Percentiles rank a stretch among this genome's conserved stretches.
These are phyloP conservation scores for Sisymbrium irio DNA, from an alignment of 345 rosid species.

Conservation along the genomic window DNA sequence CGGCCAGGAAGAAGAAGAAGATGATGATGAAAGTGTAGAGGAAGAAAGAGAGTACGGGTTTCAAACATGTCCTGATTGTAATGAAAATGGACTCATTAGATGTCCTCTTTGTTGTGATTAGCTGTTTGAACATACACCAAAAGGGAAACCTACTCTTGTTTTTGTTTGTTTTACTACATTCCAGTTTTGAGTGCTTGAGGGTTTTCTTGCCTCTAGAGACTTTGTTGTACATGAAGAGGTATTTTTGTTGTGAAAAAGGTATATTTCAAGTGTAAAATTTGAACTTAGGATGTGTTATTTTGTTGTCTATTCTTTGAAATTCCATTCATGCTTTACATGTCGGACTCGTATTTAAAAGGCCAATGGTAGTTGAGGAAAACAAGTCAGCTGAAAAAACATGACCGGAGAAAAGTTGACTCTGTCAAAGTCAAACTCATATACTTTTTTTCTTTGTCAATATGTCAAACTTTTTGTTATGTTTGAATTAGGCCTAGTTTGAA, in stretches of 20 bases:
- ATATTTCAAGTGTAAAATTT: background rate
- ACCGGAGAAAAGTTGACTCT: constrained; percentile 6
- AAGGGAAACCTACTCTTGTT: background rate
- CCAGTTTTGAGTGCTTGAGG: background rate
- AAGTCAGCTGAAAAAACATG: constrained; percentile 13
- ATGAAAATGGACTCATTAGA: constrained; percentile 86
- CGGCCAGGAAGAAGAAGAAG: constrained; percentile 28
- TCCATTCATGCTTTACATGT: constrained; percentile 3
- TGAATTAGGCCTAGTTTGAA: background rate
- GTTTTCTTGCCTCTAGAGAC: constrained; percentile 9
- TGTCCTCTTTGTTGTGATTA: constrained; percentile 70
- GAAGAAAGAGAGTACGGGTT: constrained; percentile 56
- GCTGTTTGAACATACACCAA: constrained; percentile 14
- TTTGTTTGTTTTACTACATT: constrained; percentile 1
- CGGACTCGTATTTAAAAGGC: background rate
- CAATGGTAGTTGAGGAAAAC: background rate
- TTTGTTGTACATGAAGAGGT: constrained; percentile 25
- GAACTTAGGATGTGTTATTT: background rate
- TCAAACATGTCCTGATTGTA: constrained; percentile 84
- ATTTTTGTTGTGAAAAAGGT: constrained; percentile 4
- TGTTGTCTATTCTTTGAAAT: constrained; percentile 14
- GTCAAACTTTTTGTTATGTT: constrained; percentile 1
- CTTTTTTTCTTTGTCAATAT: background rate
- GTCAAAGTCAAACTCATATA: background rate
- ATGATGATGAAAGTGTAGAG: constrained; percentile 27